Evolutionary conservation across 192 early-diverging fungal genomes (phyloP), one percentile per base, ranked within the genome.

Genomic region (Coemansia umbellata): DNA sequence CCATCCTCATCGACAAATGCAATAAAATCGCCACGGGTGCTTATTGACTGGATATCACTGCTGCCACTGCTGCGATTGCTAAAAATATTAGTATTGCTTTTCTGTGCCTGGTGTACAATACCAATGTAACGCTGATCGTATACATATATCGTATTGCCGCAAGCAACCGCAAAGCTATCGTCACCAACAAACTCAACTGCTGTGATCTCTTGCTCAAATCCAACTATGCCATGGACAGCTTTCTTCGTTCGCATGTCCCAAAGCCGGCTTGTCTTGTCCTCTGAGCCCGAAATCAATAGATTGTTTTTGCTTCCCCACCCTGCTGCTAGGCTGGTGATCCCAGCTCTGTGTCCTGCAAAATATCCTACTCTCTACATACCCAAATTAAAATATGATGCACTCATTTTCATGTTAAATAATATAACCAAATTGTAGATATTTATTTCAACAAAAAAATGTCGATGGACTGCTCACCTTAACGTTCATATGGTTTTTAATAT

Each of bases 1-100:
- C 73, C 73, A 24, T 62, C 51, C 3, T 69, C 73, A 21, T 76
- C 73, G 9, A 76, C 73, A 45, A 53, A 60, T 21, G 73, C 73
- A 10, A 69, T 50, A 66, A 76, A 76, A 40, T 76, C 73, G 4
- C 73, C 73, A 17, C 73, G 66, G 6, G 62, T 49, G 24, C 66
- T 66, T 4, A 66, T 40, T 5, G 48, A 61, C 36, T 69, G 58
- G 6, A 76, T 55, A 45, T 76, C 66, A 17, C 50, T 31, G 1
- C 17, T n/a, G 7, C 40, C 50, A 44, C 28, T 32, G n/a, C 36
- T 19, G 31, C 31, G 1, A 10, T 5, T 37, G 23, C 26, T 11
- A n/a, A 28, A 22, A 28, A 27, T 27, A n/a, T 17, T 14, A 10
- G 43, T 11, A 11, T 19, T 11, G 8, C 24, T 31, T 5, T 7